phyloP scores from a whole-genome alignment of 139 green algal species.

The Gonium pectorale region DNA sequence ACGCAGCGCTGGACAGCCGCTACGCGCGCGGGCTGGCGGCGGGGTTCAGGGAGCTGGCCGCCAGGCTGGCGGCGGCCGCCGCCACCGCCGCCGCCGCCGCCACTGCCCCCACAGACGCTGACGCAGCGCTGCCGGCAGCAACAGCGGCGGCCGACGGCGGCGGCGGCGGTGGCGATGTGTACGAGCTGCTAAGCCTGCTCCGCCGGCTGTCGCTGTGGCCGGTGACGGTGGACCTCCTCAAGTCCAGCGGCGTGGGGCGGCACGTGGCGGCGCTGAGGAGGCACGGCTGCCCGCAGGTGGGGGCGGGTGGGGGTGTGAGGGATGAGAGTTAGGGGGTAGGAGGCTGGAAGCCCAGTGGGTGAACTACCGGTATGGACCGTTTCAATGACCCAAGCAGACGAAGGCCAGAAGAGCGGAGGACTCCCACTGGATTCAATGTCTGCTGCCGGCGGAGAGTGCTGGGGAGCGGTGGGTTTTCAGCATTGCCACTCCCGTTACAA shows the following conservation, averaged over 20 bases:
- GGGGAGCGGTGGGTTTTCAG: no score
- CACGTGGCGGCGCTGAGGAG: conserved; percentile 39
- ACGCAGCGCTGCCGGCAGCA: not conserved
- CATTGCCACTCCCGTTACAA: no score
- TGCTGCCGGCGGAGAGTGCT: no score
- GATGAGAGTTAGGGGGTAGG: no score
- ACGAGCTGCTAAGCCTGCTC: conserved; percentile 21
- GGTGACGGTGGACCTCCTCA: not conserved
- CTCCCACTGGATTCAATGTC: no score
- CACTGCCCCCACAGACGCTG: not conserved
- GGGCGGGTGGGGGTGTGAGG: not conserved
- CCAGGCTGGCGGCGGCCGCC: not conserved
- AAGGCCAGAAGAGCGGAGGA: no score
- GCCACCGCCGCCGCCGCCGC: not conserved
- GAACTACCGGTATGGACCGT: no score
- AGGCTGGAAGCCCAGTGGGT: no score
- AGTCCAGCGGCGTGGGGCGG: conserved; percentile 14
- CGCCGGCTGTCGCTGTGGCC: conserved; percentile 21
- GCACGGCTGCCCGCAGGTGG: conserved; percentile 32
- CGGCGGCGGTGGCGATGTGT: not conserved
- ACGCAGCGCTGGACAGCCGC: conserved; percentile 39
- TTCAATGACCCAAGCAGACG: no score
- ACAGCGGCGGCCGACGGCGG: no score
- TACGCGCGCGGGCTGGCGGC: conserved; percentile 29
- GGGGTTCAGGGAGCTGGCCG: conserved; percentile 42